Base-by-base conservation (phyloP, 2,329 filamentous ascomycete species). In the Aspergillus versicolor region DNA sequence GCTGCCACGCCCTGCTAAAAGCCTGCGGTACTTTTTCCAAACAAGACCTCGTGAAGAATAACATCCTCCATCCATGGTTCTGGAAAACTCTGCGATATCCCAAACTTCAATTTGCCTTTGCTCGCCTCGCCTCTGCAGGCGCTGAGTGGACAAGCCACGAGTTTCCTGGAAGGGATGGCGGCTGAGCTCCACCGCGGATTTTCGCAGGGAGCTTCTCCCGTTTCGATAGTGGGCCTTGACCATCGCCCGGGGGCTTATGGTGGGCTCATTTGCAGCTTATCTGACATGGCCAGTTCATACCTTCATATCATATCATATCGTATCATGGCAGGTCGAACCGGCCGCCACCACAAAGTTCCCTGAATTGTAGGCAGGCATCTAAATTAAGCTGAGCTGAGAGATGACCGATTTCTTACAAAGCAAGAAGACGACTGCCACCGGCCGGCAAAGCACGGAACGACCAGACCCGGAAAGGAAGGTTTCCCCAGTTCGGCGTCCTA, bases 171-270 rank as follows among this genome's bases (percentile, higher is more conserved):
- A 60, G 46, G 54, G 49, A 55, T 55, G 52, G 60, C 63, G 59
- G 56, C 58, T 63, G 51, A 67, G 63, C 69, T 67, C 70, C 70
- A 72, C 70, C 57, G 63, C 60, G 61, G 59, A 62, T 63, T 64
- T 68, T 71, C 68, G 64, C 67, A 59, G 66, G 63, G 67, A 71
- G 68, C 70, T 72, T 72, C 69, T 72, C 67, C 70, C 70, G 69
- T 67, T 70, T 70, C 69, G 64, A 71, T 72, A 67, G 70, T 72
- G 70, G 70, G 70, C 69, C 70, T 68, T 50, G 49, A 46, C 57
- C 58, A 56, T 17, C 47, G 45, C 54, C 59, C 52, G 57, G 51
- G 54, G 52, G 49, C 46, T 27, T 40, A 21, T 21, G 47, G 56
- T 52, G 34, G 51, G 44, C 52, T 60, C 12, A 43, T 53, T 46